Base-by-base conservation (phyloP, 768 basidiomycete species). In the Rhodosporidiobolus sp. region DNA sequence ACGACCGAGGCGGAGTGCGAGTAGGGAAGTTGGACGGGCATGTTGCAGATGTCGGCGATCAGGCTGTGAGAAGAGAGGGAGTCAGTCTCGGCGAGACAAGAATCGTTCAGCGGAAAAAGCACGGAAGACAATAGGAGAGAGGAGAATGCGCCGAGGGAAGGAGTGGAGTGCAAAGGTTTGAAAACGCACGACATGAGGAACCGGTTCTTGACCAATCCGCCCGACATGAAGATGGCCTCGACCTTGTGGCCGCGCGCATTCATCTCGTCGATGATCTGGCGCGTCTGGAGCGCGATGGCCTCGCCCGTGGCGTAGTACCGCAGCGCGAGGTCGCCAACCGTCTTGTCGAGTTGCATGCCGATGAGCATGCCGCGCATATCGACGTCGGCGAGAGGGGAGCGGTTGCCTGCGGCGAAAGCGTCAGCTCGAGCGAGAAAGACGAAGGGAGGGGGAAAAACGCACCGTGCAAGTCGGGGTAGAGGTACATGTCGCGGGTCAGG, bases 381-480 rank as follows among this genome's bases (percentile, higher is more conserved):
- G n/a, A 91, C 85, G 80, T 99, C 96, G 4, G 95, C 95, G 56
- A 98, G 88, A 2, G 96, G 96, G 1, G 94, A 97, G 71, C 96
- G 86, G 81, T 99, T 99, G 50, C 95, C 94, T 94, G 81, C 32
- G 58, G 49, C 53, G 28, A 35, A 43, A 34, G 16, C 11, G 32
- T 17, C 49, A 14, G n/a, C n/a, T n/a, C n/a, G n/a, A n/a, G n/a
- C n/a, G n/a, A n/a, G n/a, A n/a, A n/a, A n/a, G n/a, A n/a, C 50
- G 22, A 32, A 19, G 9, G 32, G n/a, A 32, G 14, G 34, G 0
- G 43, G 48, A 14, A 71, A 49, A 65, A 66, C 81, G 50, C 77
- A 90, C 93, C 94, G 80, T 94, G 92, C 71, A 96, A 86, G 80
- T 99, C 95, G 0, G 95, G 95, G 82, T 98, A 99, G 78, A 98